Base-by-base conservation (phyloP, 768 basidiomycete species). In the Pholiota molesta region DNA sequence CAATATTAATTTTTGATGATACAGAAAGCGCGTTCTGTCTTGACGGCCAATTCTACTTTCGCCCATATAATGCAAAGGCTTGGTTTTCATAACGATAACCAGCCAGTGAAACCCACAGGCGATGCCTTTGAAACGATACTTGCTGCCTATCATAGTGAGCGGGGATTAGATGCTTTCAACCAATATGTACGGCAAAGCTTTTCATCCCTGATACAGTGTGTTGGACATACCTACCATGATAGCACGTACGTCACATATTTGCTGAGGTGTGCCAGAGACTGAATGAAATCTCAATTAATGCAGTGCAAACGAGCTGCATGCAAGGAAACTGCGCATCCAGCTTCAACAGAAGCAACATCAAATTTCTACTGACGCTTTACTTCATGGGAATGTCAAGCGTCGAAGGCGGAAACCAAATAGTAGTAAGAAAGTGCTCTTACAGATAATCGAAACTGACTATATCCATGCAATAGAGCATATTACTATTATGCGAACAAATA, bases 91-190 rank as follows among this genome's bases (percentile, higher is more conserved):
- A 62, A 62, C 40, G 62, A 73, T 9, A 49, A 37, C 16, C 59
- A 65, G 16, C 40, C 49, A 2, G 63, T 70, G 16, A 83, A 81
- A 66, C 73, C 72, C 13, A 78, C 71, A 6, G 83, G 79, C 16
- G 83, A 83, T 63, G 74, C 80, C 9, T 80, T 81, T 65, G 81
- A 83, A 65, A 77, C 79, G 13, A 75, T 82, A 21, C 75, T 83
- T 1, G 81, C 76, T n/a, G 76, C 75, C 5, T 79, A 77, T 60
- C 77, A 78, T 65, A 59, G 74, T 55, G 78, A 83, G 59, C 62
- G 68, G 40, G 80, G 82, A 4, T 72, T 75, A 33, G 65, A 72
- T 39, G 73, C 71, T 37, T 75, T 82, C 37, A 73, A 70, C 47
- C 45, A 67, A 2, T 83, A 81, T 79, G 72, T 79, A 2, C 68